Conservation (phyloP, 768 basidiomycete genomes). For the Boletales sp. region DNA sequence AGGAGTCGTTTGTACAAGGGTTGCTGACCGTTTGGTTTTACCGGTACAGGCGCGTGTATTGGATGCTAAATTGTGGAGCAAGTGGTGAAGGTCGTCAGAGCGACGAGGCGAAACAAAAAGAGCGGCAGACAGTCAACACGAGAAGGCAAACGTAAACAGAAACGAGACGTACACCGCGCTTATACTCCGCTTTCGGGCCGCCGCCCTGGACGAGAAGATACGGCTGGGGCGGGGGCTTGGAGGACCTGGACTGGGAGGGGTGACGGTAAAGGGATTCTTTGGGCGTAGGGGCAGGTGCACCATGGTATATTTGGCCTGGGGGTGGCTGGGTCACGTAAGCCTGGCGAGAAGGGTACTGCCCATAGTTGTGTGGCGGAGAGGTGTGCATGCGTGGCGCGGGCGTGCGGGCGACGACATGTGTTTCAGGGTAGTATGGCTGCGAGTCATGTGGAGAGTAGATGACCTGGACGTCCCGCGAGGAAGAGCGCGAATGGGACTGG, state of each 20-base stretch:
- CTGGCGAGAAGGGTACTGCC: slow-evolving; percentile 19
- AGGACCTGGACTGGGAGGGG: slow-evolving; percentile 18
- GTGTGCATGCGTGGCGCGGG: slow-evolving; percentile 17
- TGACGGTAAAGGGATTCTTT: slow-evolving; percentile 17
- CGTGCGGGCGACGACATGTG: slow-evolving; percentile 9
- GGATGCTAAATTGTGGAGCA: slow-evolving; percentile 13
- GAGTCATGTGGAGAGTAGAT: slow-evolving; percentile 12
- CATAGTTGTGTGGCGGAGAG: slow-evolving; percentile 13
- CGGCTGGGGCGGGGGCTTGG: slow-evolving; percentile 23
- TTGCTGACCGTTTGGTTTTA: slow-evolving; percentile 25
- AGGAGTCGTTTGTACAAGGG: slow-evolving; percentile 30
- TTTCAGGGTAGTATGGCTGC: slow-evolving; percentile 11
- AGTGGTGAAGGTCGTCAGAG: background rate
- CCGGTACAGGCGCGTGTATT: slow-evolving; percentile 29
- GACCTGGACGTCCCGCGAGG: slow-evolving; percentile 13
- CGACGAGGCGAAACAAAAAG: slow-evolving; percentile 5
- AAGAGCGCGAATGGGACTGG: slow-evolving; percentile 25
- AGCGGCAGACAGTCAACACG: slow-evolving; percentile 9
- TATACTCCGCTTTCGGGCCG: slow-evolving; percentile 30
- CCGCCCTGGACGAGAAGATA: slow-evolving; percentile 24
- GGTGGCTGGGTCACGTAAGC: slow-evolving; percentile 24
- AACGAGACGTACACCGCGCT: slow-evolving; percentile 26
- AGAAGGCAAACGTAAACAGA: slow-evolving; percentile 8
- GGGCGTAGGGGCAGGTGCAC: slow-evolving; percentile 8
- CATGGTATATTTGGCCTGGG: slow-evolving; percentile 26